Conservation (phyloP, 129 eudicot species). For the Flaveria robusta region DNA sequence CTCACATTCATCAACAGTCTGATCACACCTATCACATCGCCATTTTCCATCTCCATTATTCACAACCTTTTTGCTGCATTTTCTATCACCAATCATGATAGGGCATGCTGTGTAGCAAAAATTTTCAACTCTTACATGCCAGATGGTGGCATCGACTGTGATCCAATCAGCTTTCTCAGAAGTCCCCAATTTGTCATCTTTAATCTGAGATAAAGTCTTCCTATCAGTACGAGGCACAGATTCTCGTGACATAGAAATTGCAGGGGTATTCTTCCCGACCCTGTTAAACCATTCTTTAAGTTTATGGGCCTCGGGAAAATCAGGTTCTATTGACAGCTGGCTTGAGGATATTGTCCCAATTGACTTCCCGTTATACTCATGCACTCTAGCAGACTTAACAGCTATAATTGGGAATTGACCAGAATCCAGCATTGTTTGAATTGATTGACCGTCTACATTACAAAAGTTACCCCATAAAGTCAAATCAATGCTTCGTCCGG, state of each 20-base stretch:
- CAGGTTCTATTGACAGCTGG: conserved; percentile 78
- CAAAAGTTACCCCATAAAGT: conserved; percentile 93
- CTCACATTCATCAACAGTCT: conserved; percentile 71
- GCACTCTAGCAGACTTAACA: conserved; percentile 66
- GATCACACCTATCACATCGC: conserved; percentile 85
- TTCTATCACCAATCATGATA: conserved; percentile 55
- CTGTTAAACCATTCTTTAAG: conserved; percentile 68
- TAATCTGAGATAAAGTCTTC: conserved; percentile 75
- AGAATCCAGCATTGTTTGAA: conserved; percentile 64
- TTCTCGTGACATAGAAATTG: conserved; percentile 64
- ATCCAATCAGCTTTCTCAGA: conserved; percentile 80
- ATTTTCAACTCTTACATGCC: conserved; percentile 55
- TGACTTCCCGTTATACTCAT: conserved; percentile 75
- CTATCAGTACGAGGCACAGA: conserved; percentile 46
- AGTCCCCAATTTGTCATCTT: conserved; percentile 88
- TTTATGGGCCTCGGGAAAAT: conserved; percentile 71
- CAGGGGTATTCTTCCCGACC: conserved; percentile 58
- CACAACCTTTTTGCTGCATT: conserved; percentile 81
- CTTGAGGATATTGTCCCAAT: conserved; percentile 66
- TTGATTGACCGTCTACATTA: conserved; percentile 75
- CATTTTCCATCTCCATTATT: conserved; percentile 92
- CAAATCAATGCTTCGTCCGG: conserved; percentile 74
- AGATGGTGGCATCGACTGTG: conserved; percentile 57
- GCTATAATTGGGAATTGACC: conserved; percentile 76
- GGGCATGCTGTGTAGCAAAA: conserved; percentile 94